A percentile compares a stretch with the other conserved stretches of the same genome.
Conservation (phyloP, 2,329 filamentous ascomycete genomes). For the Celoporthe dispersa region DNA sequence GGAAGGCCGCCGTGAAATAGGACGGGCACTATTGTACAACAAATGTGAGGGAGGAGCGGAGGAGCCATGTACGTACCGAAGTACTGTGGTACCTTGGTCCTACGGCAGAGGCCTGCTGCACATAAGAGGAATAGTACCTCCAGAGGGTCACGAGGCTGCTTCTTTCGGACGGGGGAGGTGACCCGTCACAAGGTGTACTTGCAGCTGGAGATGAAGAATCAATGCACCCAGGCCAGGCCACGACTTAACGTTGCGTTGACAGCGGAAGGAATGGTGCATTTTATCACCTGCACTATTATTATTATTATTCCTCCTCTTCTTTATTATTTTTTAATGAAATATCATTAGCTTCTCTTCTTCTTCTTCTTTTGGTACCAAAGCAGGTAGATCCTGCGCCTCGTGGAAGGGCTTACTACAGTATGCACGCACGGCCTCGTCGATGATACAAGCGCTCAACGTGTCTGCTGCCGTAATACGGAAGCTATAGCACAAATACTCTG, state of each 20-base stretch:
- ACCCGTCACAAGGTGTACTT: not conserved
- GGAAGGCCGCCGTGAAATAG: not conserved
- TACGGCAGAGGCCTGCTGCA: not conserved
- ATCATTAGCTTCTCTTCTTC: too few species aligned
- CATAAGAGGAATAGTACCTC: not conserved
- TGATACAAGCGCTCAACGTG: not conserved
- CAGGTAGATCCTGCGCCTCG: too few species aligned
- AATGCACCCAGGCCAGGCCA: not conserved
- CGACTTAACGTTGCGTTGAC: not conserved
- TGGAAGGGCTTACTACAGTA: not conserved
- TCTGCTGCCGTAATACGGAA: not conserved
- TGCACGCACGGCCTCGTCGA: not conserved
- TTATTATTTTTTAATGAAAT: too few species aligned
- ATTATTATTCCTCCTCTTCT: too few species aligned
- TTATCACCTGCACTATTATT: not conserved
- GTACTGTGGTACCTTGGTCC: not conserved
- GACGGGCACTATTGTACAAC: not conserved
- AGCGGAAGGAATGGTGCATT: not conserved
- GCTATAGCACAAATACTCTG: not conserved
- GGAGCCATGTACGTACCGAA: not conserved
- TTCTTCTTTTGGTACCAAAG: too few species aligned
- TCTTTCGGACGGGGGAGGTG: conserved; percentile 16
- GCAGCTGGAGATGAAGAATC: not conserved
- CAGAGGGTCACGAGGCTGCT: not conserved
- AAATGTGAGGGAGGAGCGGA: not conserved